phyloP scores from a whole-genome alignment of 768 basidiomycete genomes.

The Serendipita sp. region DNA sequence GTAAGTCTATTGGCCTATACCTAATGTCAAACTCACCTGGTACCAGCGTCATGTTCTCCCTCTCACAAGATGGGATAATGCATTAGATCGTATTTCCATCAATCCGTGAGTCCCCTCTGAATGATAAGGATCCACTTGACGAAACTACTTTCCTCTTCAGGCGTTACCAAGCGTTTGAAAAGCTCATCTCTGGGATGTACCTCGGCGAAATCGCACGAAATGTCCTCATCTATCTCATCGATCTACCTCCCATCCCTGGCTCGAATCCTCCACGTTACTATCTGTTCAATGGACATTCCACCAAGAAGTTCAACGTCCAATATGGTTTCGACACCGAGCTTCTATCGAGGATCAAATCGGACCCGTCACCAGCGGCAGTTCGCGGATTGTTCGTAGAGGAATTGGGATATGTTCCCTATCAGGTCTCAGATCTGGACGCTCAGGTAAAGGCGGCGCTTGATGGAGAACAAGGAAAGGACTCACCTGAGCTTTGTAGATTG shows the following conservation, averaged over 20 bases:
- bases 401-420: slow-evolving; percentile 38
- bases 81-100: slow-evolving; percentile 83
- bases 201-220: slow-evolving; percentile 87
- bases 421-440: slow-evolving; percentile 32
- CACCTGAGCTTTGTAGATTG: slow-evolving; percentile 26
- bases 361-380: slow-evolving; percentile 37
- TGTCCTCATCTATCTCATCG: slow-evolving; percentile 65
- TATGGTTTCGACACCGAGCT: slow-evolving; percentile 94
- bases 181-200: slow-evolving; percentile 99
- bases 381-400: slow-evolving; percentile 43
- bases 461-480: not conserved
- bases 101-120: slow-evolving; percentile 40
- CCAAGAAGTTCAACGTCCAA: slow-evolving; percentile 59
- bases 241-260: slow-evolving; percentile 42
- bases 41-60: slow-evolving; percentile 65
- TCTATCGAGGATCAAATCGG: slow-evolving; percentile 66
- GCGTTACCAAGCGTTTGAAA: slow-evolving; percentile 84
- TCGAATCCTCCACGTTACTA: slow-evolving; percentile 20
- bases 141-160: slow-evolving; percentile 11
- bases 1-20: slow-evolving; percentile 27
- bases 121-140: too few species aligned
- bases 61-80: slow-evolving; percentile 78
- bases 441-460: slow-evolving; percentile 17
- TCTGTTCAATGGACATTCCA: slow-evolving; percentile 69
- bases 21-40: slow-evolving; percentile 6